Evolutionary conservation across 768 basidiomycete species (phyloP), one percentile per base, ranked within the genome.

Genomic region (Mycena rebaudengoi): DNA sequence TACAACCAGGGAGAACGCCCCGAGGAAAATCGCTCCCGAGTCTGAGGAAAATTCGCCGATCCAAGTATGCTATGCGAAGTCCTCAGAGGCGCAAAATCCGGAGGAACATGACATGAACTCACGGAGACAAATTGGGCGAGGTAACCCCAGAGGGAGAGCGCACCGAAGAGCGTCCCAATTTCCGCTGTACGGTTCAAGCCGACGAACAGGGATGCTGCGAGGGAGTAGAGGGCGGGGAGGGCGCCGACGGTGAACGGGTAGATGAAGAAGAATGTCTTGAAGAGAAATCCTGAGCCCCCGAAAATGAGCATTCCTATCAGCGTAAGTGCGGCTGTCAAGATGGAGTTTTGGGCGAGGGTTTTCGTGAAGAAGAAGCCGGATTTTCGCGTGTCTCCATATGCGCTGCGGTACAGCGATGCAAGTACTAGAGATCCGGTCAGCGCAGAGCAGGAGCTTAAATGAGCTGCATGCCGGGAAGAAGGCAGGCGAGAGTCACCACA

Each of bases 201-300:
- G 40, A 48, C 2, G 26, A 52, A 58, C 6, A 59, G 59, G 4
- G 57, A 59, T 3, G 56, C 63, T 1, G 44, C 56, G 23, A 64
- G 63, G 10, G 63, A 29, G 44, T 64, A 59, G 2, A 64, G 56
- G 0, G 63, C 63, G 18, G 63, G 63, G 1, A 64, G 56, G 1
- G 56, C 56, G 1, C 50, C 63, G 20, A 25, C 39, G 44, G 28
- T 59, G 44, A 64, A 41, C 5, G 57, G 30, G 37, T 64, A 58
- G 13, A 40, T 2, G 23, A 54, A 49, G 37, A 54, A 64, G 43
- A 64, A 64, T 11, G 48, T 7, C 5, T 8, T 35, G 14, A 29
- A 59, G 21, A 64, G 56, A 4, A 43, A 40, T 1, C 50, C 25
- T 0, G 35, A 12, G 11, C 29, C 41, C n/a, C 48, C 56, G 51